Evolutionary conservation across 805 yeast genomes (phyloP), one percentile per base, ranked within the genome.

Genomic region (Teunomyces aglyptinius): DNA sequence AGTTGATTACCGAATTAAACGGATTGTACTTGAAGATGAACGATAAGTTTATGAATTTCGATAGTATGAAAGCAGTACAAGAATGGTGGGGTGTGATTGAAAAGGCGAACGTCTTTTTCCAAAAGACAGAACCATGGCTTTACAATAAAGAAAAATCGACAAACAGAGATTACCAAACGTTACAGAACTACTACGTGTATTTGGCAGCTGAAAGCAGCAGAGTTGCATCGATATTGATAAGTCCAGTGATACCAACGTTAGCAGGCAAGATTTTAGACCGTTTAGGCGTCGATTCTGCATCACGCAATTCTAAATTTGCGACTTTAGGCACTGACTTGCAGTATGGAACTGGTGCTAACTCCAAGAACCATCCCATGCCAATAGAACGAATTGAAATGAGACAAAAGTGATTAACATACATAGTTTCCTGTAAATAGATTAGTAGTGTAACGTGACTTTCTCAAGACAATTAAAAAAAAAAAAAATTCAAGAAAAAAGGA

Each of bases 111-210:
- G 70, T 70, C 15, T 76, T 85, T 27, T 75, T 90, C 51, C 96
- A 89, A 58, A 68, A 64, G 1, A 67, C 81, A 5, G 84, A 82
- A 55, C 97, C 97, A 0, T 92, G 98, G 98, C 63, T 68, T 6
- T 66, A 73, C 42, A 68, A 68, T 18, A 53, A 55, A 32, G 41
- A 50, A 6, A 55, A 57, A 1, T 20, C 6, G 18, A 12, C 41
- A 1, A 63, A 63, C 6, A 53, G 54, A 12, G 47, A 47, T 5
- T 51, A 53, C 36, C 43, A 47, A 24, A 38, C 52, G 1, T 22
- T 65, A 19, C 65, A 57, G 38, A 85, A 82, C 60, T 66, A 76
- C 38, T 75, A 82, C 11, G 80, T 91, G 2, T 81, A 77, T 50
- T 57, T 78, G 6, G 85, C 89, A 0, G 77, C 87, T 6, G 98